Base-by-base conservation (phyloP, 2,329 filamentous ascomycete species). In the Talaromyces sp. region DNA sequence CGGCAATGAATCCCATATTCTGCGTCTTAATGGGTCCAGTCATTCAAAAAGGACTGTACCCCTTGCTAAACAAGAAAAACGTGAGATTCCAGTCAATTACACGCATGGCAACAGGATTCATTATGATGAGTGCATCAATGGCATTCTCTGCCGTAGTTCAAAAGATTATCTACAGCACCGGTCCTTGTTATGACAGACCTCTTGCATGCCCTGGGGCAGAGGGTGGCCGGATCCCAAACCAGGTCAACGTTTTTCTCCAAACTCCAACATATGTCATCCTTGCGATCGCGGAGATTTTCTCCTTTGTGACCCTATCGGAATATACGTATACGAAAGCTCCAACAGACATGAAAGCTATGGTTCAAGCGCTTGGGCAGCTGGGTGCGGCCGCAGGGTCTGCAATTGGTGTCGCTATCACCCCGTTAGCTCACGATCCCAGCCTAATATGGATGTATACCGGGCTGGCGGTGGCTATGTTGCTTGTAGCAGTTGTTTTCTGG, bases 21-120 rank as follows among this genome's bases (percentile, higher is more conserved):
- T 83, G 87, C 61, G 80, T 88, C 62, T 72, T 88, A n/a, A 74
- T 82, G 54, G 80, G 83, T 2, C 82, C 81, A 0, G 70, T 86
- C 53, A 77, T 83, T 69, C 66, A 70, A 32, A 65, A 82, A 2
- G 51, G 80, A 19, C 62, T 88, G n/a, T 88, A 88, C 64, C 85
- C 85, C 0, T 69, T 77, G 24, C 77, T 88, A 6, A 76, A 79
- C 58, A 80, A 77, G 60, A 65, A 69, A 24, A 76, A 77, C 17
- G 81, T 88, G 66, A 75, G 76, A 48, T 86, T 87, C 66, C 81
- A 80, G 0, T 83, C 85, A 6, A 82, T 88, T 65, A 81, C 78
- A 65, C 74, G 75, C 61, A 80, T 81, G 61, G 79, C 81, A 0
- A 74, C 80, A 5, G 86, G 85, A 2, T 88, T 88, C 70, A 68